phyloP scores from a whole-genome alignment of 2,329 filamentous ascomycete genomes.

The Myriangium duriaei region DNA sequence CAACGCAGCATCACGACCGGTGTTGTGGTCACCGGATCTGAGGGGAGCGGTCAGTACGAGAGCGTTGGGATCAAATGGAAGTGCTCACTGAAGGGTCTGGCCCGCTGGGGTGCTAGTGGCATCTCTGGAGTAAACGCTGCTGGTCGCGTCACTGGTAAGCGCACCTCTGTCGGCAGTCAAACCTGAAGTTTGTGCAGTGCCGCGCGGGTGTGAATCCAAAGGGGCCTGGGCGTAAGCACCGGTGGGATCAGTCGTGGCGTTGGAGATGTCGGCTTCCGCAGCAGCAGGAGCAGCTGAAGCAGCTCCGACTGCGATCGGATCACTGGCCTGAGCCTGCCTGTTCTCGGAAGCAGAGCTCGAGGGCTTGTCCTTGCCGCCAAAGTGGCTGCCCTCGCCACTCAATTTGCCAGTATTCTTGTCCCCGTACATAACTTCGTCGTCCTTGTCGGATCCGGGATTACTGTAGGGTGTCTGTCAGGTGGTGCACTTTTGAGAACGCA shows the following conservation, averaged over 20 bases:
- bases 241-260: too few species aligned
- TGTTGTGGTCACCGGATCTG: background rate
- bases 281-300: background rate
- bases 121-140: constrained; percentile 6
- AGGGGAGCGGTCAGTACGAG: too few species aligned
- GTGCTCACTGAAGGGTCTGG: too few species aligned
- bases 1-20: constrained; percentile 4
- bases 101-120: background rate
- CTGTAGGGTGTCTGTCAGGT: constrained; percentile 12
- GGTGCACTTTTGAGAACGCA: too few species aligned
- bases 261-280: background rate
- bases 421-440: constrained; percentile 25
- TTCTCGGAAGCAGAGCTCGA: background rate
- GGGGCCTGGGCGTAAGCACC: too few species aligned
- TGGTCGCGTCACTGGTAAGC: constrained; percentile 3
- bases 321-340: background rate
- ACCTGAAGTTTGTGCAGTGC: too few species aligned
- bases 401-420: constrained; percentile 13
- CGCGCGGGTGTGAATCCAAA: too few species aligned
- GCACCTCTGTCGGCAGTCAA: too few species aligned
- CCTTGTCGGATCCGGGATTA: constrained; percentile 22
- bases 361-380: constrained; percentile 9
- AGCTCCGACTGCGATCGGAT: background rate
- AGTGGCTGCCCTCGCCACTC: constrained; percentile 18
- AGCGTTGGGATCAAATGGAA: too few species aligned